phyloP scores from a whole-genome alignment of 2,329 filamentous ascomycete species.

The Ascochyta koolunga region DNA sequence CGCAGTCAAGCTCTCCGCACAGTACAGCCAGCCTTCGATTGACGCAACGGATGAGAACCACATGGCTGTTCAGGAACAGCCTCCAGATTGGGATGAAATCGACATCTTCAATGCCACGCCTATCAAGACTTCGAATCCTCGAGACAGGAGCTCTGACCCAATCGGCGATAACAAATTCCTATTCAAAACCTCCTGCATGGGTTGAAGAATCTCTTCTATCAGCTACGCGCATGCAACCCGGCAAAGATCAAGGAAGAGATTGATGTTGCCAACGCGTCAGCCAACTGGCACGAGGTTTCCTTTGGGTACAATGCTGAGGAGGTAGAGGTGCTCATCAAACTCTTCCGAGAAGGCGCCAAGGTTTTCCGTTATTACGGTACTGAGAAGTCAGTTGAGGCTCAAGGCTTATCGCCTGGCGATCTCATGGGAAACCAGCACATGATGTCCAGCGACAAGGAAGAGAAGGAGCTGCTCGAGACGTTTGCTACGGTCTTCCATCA shows the following conservation, averaged over 20 bases:
- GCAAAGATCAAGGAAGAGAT: slow-evolving; percentile 61
- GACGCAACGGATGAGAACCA: slow-evolving; percentile 77
- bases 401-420: slow-evolving; percentile 82
- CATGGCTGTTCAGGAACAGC: slow-evolving; percentile 78
- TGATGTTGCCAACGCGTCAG: slow-evolving; percentile 77
- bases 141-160: slow-evolving; percentile 86
- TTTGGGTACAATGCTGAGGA: slow-evolving; percentile 98
- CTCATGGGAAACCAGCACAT: slow-evolving; percentile 95
- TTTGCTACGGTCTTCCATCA: slow-evolving; percentile 99
- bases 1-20: slow-evolving; percentile 87
- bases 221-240: slow-evolving; percentile 88
- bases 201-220: slow-evolving; percentile 94
- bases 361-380: slow-evolving; percentile 98
- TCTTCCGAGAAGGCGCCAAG: slow-evolving; percentile 94
- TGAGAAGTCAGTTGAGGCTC: slow-evolving; percentile 77
- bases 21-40: slow-evolving; percentile 69
- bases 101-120: slow-evolving; percentile 97
- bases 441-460: slow-evolving; percentile 90
- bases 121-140: slow-evolving; percentile 91
- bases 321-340: slow-evolving; percentile 92
- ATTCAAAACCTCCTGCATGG: slow-evolving; percentile 97
- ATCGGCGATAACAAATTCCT: slow-evolving; percentile 97
- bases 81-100: slow-evolving; percentile 95
- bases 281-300: slow-evolving; percentile 94
- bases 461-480: slow-evolving; percentile 95